Percentiles rank a stretch among this genome's conserved stretches.
Conservation (phyloP, 1,284 basidiomycete genomes). For the Termitomyces sp. region DNA sequence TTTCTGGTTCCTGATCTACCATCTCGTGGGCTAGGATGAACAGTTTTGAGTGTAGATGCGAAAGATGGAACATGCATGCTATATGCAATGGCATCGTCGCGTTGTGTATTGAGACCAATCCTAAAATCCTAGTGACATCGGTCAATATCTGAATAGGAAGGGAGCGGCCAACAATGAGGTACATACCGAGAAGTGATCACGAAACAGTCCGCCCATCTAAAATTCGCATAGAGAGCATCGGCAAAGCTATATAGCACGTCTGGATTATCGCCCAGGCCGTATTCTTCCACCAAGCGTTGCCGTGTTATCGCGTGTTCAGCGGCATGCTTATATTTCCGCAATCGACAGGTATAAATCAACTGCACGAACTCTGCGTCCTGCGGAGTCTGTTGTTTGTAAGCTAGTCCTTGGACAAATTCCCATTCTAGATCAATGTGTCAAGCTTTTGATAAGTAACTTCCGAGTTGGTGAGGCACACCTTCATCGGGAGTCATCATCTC, state of each 20-base stretch:
- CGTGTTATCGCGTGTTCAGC: conserved; percentile 77
- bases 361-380: conserved; percentile 89
- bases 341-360: conserved; percentile 85
- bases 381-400: conserved; percentile 77
- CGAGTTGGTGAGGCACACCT: conserved; percentile 45
- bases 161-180: conserved; percentile 8
- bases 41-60: conserved; percentile 84
- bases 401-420: conserved; percentile 86
- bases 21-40: conserved; percentile 96
- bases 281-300: conserved; percentile 71
- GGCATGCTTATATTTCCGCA: conserved; percentile 87
- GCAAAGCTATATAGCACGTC: conserved; percentile 92
- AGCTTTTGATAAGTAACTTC: background rate
- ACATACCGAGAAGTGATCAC: conserved; percentile 84
- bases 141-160: background rate
- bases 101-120: conserved; percentile 75
- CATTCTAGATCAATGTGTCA: conserved; percentile 60
- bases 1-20: conserved; percentile 89
- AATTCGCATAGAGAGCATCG: conserved; percentile 82
- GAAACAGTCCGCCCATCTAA: conserved; percentile 93
- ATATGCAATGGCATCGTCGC: conserved; percentile 90
- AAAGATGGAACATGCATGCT: conserved; percentile 95
- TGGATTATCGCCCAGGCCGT: conserved; percentile 80
- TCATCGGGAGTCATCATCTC: conserved; percentile 93
- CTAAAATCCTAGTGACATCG: conserved; percentile 60